Evolutionary conservation across 1,284 basidiomycete genomes (phyloP).

Genomic region (Rhodotorula sp.): DNA sequence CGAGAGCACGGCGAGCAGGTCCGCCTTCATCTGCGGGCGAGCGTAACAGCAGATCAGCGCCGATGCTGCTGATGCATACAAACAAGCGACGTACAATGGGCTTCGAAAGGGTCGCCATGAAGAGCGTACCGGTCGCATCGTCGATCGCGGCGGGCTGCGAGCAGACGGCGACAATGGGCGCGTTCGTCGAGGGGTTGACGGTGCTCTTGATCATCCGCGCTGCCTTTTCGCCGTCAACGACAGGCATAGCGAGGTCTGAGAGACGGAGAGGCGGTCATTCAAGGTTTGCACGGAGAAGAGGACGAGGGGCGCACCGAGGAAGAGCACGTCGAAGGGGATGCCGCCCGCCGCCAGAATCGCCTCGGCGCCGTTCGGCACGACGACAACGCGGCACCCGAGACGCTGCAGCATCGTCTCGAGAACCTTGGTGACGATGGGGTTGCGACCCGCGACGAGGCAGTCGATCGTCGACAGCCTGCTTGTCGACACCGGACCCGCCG

Average conservation of each 20-base stretch:
- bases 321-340: slow-evolving; percentile 60
- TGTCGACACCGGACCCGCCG: neutral
- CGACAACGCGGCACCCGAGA: slow-evolving; percentile 88
- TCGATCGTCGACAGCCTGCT: slow-evolving; percentile 62
- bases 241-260: slow-evolving; percentile 25
- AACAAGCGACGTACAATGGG: slow-evolving; percentile 19
- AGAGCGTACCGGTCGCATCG: slow-evolving; percentile 66
- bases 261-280: neutral
- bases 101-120: slow-evolving; percentile 73
- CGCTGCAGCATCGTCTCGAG: slow-evolving; percentile 89
- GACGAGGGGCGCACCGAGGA: slow-evolving; percentile 52
- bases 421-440: slow-evolving; percentile 90
- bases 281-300: slow-evolving; percentile 47
- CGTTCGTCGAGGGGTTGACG: slow-evolving; percentile 83
- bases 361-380: slow-evolving; percentile 93
- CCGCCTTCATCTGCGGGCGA: slow-evolving; percentile 31
- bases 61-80: no score
- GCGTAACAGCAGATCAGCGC: neutral
- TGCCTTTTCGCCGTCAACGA: slow-evolving; percentile 87
- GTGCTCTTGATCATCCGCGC: slow-evolving; percentile 92
- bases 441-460: slow-evolving; percentile 93
- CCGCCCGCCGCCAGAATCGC: slow-evolving; percentile 96
- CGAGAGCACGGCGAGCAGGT: slow-evolving; percentile 30
- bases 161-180: slow-evolving; percentile 83
- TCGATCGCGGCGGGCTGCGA: slow-evolving; percentile 47